phyloP scores from a whole-genome alignment of 306 rosid species.

The Canavalia gladiata region DNA sequence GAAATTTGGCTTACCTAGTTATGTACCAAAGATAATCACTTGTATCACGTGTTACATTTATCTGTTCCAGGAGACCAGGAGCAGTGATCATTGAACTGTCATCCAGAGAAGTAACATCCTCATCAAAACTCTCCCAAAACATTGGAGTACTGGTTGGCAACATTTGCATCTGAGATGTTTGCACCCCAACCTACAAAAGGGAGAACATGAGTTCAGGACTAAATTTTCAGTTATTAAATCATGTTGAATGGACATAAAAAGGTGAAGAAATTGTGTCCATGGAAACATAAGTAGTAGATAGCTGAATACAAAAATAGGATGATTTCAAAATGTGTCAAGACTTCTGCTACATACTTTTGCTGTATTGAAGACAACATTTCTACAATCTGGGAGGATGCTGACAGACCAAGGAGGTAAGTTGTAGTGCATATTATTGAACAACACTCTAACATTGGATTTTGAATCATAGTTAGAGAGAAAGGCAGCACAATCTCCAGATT shows the following conservation, averaged over 20 bases:
- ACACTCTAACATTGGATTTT: slow-evolving; percentile 67
- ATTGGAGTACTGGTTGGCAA: slow-evolving; percentile 64
- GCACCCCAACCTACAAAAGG: slow-evolving; percentile 79
- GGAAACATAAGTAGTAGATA: slow-evolving; percentile 13
- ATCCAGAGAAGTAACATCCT: slow-evolving; percentile 67
- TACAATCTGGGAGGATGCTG: slow-evolving; percentile 86
- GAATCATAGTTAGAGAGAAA: slow-evolving; percentile 78
- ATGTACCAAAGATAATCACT: slow-evolving; percentile 92
- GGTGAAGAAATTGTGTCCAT: neutral
- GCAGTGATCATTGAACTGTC: slow-evolving; percentile 70
- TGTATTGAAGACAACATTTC: slow-evolving; percentile 82
- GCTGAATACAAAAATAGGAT: neutral
- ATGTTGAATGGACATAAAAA: slow-evolving; percentile 9
- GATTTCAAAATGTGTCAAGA: neutral
- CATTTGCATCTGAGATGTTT: slow-evolving; percentile 87
- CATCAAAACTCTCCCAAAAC: slow-evolving; percentile 82
- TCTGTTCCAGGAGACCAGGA: slow-evolving; percentile 81
- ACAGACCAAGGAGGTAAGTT: slow-evolving; percentile 89
- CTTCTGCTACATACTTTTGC: slow-evolving; percentile 65
- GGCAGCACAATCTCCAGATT: slow-evolving; percentile 81
- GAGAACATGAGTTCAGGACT: slow-evolving; percentile 29
- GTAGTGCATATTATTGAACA: slow-evolving; percentile 89
- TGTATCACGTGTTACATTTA: slow-evolving; percentile 78
- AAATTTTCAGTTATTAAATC: neutral
- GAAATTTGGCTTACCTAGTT: slow-evolving; percentile 66